A percentile compares a stretch with the other conserved stretches of the same genome.
These are phyloP conservation scores for Craterostigma plantagineum DNA, from an alignment of 257 asterid species.

Conservation along the genomic window DNA sequence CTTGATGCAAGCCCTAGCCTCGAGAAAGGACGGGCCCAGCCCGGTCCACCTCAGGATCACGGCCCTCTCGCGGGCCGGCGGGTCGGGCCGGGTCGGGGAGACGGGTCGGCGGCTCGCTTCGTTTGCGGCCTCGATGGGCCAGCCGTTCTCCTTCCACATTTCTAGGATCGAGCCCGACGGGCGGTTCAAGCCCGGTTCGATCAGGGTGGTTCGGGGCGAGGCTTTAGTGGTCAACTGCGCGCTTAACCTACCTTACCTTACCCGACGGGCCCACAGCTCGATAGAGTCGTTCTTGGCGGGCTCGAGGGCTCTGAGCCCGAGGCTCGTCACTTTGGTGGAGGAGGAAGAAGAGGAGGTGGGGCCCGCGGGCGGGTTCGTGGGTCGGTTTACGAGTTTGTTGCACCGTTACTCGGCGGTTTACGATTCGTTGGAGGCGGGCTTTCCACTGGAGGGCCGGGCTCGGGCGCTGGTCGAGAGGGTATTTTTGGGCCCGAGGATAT, in stretches of 20 bases:
- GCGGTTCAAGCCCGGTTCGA: constrained; percentile 29
- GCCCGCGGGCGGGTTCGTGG: constrained; percentile 30
- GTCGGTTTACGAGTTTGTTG: constrained; percentile 49
- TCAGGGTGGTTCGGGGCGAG: constrained; percentile 57
- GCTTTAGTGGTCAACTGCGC: constrained; percentile 48
- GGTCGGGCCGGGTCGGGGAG: constrained; percentile 37
- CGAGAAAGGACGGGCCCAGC: constrained; percentile 33
- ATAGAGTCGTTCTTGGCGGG: constrained; percentile 44
- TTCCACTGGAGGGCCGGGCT: constrained; percentile 49
- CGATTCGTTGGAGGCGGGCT: constrained; percentile 67
- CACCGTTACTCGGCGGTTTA: constrained; percentile 53
- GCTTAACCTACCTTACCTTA: constrained; percentile 64
- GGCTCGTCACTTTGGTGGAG: constrained; percentile 50
- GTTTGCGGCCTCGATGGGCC: constrained; percentile 62
- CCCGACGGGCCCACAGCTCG: constrained; percentile 37
- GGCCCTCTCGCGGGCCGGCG: constrained; percentile 42
- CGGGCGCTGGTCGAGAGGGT: constrained; percentile 51
- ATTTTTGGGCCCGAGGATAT: constrained; percentile 44
- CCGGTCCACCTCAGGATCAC: constrained; percentile 49
- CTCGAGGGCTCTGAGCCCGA: constrained; percentile 32
- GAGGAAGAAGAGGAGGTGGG: constrained; percentile 46
- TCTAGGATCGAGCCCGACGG: constrained; percentile 49
- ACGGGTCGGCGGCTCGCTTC: constrained; percentile 56
- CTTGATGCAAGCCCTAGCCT: constrained; percentile 61
- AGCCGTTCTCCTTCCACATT: constrained; percentile 59